These are phyloP conservation scores for Colletotrichum graminicola DNA, from an alignment of 2,329 filamentous ascomycete genomes.

Conservation along the genomic window DNA sequence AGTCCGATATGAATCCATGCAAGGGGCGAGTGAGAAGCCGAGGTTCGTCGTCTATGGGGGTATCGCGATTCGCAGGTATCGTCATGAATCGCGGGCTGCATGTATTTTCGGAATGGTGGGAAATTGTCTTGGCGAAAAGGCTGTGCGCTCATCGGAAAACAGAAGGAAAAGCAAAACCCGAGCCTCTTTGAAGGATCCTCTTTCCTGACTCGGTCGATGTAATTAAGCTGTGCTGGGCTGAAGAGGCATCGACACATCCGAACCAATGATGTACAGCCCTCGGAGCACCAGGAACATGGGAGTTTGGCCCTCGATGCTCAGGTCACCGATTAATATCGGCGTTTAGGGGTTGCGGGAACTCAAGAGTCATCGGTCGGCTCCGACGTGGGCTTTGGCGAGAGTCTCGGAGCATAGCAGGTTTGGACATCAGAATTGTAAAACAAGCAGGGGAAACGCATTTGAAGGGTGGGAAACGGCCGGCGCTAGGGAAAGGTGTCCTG, in stretches of 20 bases:
- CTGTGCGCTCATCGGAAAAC: background rate
- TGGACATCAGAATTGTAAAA: constrained; percentile 23
- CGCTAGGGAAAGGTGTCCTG: constrained; percentile 8
- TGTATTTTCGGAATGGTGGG: constrained; percentile 1
- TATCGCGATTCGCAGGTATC: background rate
- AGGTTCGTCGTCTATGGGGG: constrained; percentile 15
- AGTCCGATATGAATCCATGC: constrained; percentile 6
- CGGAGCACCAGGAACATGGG: constrained; percentile 12
- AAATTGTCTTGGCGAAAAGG: background rate
- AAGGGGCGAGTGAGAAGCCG: constrained; percentile 3
- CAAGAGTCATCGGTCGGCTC: constrained; percentile 26
- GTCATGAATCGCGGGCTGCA: constrained; percentile 36
- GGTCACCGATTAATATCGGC: constrained; percentile 9
- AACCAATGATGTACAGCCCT: constrained; percentile 1
- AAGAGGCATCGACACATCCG: constrained; percentile 12
- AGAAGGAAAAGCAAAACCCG: background rate
- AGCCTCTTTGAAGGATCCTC: background rate
- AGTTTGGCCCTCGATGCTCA: constrained; percentile 10
- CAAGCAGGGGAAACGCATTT: constrained; percentile 27
- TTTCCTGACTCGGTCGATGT: constrained; percentile 15
- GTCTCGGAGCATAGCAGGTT: constrained; percentile 13
- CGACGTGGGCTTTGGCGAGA: constrained; percentile 9
- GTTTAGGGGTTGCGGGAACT: constrained; percentile 7
- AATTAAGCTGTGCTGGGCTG: background rate
- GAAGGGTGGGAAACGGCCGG: constrained; percentile 35